These are phyloP conservation scores for Phoma herbarum DNA, from an alignment of 2,329 filamentous ascomycete species.

Conservation along the genomic window DNA sequence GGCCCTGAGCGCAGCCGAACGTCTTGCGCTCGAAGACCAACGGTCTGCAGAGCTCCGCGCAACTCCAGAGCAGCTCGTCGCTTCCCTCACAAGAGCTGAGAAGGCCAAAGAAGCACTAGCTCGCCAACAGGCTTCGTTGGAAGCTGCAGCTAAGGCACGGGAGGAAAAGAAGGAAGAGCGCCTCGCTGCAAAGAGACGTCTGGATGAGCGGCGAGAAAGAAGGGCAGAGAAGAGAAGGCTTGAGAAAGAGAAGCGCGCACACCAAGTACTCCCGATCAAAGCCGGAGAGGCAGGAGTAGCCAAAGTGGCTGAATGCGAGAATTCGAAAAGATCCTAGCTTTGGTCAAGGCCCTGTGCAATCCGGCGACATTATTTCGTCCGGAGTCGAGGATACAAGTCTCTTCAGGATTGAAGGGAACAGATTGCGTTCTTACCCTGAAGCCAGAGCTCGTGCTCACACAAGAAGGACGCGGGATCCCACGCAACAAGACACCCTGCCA, in stretches of 20 bases:
- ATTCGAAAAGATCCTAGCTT: not conserved
- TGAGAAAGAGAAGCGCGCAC: not conserved
- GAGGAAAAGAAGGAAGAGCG: not conserved
- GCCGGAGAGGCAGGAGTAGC: not conserved
- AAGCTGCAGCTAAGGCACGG: not conserved
- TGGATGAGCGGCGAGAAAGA: not conserved
- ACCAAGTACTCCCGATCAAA: not conserved
- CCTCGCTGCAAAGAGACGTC: not conserved
- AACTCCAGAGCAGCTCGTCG: conserved; percentile 9
- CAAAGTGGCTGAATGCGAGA: not conserved
- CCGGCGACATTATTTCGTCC: not conserved
- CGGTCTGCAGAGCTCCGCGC: not conserved
- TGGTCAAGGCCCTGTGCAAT: not conserved
- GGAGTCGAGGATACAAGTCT: not conserved
- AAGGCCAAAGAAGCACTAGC: conserved; percentile 2
- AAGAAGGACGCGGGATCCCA: not conserved
- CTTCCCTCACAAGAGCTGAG: conserved; percentile 3
- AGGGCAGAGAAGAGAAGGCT: not conserved
- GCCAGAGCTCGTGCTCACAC: not conserved
- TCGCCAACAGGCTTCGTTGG: not conserved
- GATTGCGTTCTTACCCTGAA: not conserved
- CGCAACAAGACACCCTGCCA: not conserved
- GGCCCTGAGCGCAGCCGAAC: conserved; percentile 12
- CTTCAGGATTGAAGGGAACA: not conserved
- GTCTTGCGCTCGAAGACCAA: conserved; percentile 5